A percentile compares a stretch with the other conserved stretches of the same genome.
Conservation (phyloP, 345 rosid genomes). For the Gossypium arboreum region DNA sequence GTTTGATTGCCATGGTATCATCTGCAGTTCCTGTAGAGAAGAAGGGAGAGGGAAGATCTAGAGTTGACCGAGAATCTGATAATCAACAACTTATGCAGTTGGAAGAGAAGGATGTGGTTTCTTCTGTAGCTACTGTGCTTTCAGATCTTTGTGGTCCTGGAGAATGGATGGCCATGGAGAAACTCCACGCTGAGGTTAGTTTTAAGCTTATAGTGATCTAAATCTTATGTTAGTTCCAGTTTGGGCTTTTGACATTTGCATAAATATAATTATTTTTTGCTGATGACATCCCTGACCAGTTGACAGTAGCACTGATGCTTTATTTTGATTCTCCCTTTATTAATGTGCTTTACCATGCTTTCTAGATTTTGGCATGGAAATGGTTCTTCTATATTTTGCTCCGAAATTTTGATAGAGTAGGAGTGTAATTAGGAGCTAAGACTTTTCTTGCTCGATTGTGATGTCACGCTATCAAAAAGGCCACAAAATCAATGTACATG, state of each 20-base stretch:
- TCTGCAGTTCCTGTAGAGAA: slow-evolving; percentile 52
- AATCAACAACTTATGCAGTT: slow-evolving; percentile 83
- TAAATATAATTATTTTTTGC: neutral
- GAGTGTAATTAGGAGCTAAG: neutral
- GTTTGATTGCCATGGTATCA: slow-evolving; percentile 21
- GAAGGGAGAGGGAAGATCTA: slow-evolving; percentile 73
- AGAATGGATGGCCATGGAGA: slow-evolving; percentile 99
- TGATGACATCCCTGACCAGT: neutral
- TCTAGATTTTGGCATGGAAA: slow-evolving; percentile 1
- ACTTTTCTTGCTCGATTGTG: neutral
- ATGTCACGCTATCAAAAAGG: neutral
- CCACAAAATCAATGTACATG: neutral
- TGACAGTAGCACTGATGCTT: neutral
- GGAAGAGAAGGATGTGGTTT: slow-evolving; percentile 97
- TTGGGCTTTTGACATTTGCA: neutral
- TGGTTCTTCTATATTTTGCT: neutral
- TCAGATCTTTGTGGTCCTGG: slow-evolving; percentile 99
- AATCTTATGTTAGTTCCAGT: neutral
- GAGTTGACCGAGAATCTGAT: slow-evolving; percentile 90
- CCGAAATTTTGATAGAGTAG: neutral
- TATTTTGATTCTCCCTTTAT: neutral
- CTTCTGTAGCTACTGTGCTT: slow-evolving; percentile 95
- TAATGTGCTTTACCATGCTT: neutral
- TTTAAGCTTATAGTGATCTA: neutral
- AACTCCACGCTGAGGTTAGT: slow-evolving; percentile 82